A percentile compares a stretch with the other conserved stretches of the same genome.
phyloP scores from a whole-genome alignment of 169 alveolate genomes.

The Ichthyophthirius multifiliis region DNA sequence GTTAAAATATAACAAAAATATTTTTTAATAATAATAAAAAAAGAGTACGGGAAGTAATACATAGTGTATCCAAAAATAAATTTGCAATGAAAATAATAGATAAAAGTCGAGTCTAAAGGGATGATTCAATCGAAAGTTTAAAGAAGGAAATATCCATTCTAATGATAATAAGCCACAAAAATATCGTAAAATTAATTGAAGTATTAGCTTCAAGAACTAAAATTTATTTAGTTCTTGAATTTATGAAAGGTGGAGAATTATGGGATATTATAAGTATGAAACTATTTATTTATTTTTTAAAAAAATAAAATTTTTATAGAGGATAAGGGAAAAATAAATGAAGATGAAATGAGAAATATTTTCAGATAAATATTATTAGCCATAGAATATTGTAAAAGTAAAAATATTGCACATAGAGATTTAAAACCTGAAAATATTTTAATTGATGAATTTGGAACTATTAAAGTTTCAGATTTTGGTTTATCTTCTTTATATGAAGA shows the following conservation, averaged over 20 bases:
- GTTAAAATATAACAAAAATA: constrained; percentile 7
- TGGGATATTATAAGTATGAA: constrained; percentile 57
- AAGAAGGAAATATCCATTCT: constrained; percentile 69
- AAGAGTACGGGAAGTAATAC: constrained; percentile 72
- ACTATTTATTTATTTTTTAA: not conserved
- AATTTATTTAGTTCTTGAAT: constrained; percentile 82
- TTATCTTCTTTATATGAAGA: constrained; percentile 58
- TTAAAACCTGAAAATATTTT: constrained; percentile 86
- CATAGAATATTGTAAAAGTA: constrained; percentile 63
- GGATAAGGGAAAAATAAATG: constrained; percentile 54
- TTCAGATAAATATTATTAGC: constrained; percentile 75
- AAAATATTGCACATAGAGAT: constrained; percentile 82
- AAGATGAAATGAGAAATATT: constrained; percentile 68
- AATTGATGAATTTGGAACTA: constrained; percentile 61
- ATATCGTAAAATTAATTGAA: constrained; percentile 70
- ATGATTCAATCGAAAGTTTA: constrained; percentile 51
- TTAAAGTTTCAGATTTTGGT: constrained; percentile 85
- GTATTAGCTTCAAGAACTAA: constrained; percentile 69
- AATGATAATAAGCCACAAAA: constrained; percentile 73
- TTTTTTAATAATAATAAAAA: not conserved
- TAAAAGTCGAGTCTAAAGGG: constrained; percentile 64
- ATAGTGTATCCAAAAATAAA: constrained; percentile 65
- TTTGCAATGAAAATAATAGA: constrained; percentile 82
- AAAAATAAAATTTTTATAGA: not conserved
- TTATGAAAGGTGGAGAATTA: constrained; percentile 80